Conservation (phyloP, 1,284 basidiomycete species). For the Inonotus obliquus region DNA sequence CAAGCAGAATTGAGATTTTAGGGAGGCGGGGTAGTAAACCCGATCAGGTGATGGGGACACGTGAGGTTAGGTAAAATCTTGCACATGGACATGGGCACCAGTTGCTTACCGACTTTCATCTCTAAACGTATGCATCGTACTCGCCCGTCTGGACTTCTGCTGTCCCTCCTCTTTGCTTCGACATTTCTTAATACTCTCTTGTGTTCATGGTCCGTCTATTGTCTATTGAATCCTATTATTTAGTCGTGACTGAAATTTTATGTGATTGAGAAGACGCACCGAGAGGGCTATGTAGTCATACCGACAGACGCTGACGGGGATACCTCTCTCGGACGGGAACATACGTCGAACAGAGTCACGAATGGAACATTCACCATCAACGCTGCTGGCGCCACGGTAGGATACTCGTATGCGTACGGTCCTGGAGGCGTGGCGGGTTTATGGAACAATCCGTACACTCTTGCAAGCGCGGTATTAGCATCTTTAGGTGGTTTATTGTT, state of each 20-base stretch:
- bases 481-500: constrained; percentile 77
- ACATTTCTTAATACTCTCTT: background rate
- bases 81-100: background rate
- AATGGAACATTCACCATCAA: constrained; percentile 29
- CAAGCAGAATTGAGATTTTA: too few species aligned
- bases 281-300: constrained; percentile 15
- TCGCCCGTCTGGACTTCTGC: background rate
- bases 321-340: background rate
- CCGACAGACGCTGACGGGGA: background rate
- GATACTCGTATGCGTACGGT: constrained; percentile 65
- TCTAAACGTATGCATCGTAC: background rate
- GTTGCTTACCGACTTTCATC: background rate
- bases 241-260: background rate
- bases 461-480: constrained; percentile 64
- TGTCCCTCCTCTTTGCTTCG: background rate
- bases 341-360: constrained; percentile 14
- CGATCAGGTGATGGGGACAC: background rate
- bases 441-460: constrained; percentile 55
- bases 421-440: constrained; percentile 59
- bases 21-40: too few species aligned
- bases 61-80: background rate
- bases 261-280: constrained; percentile 3
- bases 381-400: constrained; percentile 21
- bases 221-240: background rate
- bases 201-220: background rate